Evolutionary conservation across 805 yeast species (phyloP).

Genomic region (Torulaspora franciscae): DNA sequence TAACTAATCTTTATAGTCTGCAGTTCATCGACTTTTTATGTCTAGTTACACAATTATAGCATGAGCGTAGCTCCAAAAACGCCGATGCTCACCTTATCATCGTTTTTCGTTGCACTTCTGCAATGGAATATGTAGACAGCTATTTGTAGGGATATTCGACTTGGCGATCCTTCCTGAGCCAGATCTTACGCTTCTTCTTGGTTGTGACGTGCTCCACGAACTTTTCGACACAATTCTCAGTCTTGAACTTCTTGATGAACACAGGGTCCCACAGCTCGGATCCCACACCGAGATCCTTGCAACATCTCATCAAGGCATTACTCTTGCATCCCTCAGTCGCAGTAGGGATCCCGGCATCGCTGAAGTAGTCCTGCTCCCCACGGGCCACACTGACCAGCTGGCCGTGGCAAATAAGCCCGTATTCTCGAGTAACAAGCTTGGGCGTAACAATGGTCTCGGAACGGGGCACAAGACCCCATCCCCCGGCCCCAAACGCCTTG

Average conservation of each 20-base stretch:
- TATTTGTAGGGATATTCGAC: conserved; percentile 82
- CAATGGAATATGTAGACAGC: neutral
- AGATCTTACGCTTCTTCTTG: conserved; percentile 81
- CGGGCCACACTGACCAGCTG: conserved; percentile 86
- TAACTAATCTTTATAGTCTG: no score
- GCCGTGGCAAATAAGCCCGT: conserved; percentile 82
- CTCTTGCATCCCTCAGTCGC: conserved; percentile 97
- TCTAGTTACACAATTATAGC: neutral
- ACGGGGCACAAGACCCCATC: conserved; percentile 96
- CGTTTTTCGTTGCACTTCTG: neutral
- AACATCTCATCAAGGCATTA: conserved; percentile 95
- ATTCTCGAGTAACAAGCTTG: conserved; percentile 78
- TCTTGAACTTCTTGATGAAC: conserved; percentile 69
- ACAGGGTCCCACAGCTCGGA: conserved; percentile 97
- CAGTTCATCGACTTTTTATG: neutral
- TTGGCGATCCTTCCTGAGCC: conserved; percentile 81
- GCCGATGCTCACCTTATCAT: neutral
- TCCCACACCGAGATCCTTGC: conserved; percentile 95
- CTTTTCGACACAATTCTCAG: conserved; percentile 65
- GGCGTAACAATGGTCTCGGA: conserved; percentile 75
- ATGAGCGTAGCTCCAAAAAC: neutral
- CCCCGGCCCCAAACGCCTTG: conserved; percentile 95
- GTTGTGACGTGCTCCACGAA: conserved; percentile 81
- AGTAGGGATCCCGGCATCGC: conserved; percentile 81
- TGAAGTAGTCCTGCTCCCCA: conserved; percentile 92